Conservation (phyloP, 257 asterid genomes). For the Solanum piurae region DNA sequence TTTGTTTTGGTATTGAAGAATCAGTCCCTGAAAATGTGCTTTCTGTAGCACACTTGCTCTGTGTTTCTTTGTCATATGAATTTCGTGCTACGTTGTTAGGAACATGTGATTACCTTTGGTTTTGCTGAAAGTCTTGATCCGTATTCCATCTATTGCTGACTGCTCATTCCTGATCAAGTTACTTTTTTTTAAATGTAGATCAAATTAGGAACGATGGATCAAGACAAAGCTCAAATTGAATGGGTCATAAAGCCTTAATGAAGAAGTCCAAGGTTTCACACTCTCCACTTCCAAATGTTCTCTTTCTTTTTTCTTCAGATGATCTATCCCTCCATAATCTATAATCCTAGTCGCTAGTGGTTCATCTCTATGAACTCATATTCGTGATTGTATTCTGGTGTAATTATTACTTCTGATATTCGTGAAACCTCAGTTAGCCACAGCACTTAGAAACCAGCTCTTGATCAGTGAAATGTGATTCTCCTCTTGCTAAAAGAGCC, state of each 20-base stretch:
- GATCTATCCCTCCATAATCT: too few relatives aligned
- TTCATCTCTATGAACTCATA: too few relatives aligned
- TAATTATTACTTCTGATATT: constrained; percentile 87
- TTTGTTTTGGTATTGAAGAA: background rate
- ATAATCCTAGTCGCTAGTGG: too few relatives aligned
- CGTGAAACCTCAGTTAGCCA: constrained; percentile 90
- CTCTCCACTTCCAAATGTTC: too few relatives aligned
- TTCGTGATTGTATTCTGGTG: constrained; percentile 63
- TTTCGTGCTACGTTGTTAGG: background rate
- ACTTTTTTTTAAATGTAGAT: constrained; percentile 23
- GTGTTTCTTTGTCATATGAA: background rate
- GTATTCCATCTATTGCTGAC: background rate
- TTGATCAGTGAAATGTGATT: constrained; percentile 80
- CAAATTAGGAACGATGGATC: constrained; percentile 74
- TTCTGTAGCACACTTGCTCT: background rate
- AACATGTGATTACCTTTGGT: background rate
- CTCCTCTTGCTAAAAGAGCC: constrained; percentile 92
- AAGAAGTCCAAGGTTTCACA: too few relatives aligned
- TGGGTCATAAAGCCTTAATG: constrained; percentile 21
- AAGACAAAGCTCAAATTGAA: constrained; percentile 68
- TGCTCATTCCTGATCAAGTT: background rate
- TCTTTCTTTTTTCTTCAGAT: too few relatives aligned
- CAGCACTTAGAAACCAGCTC: constrained; percentile 99
- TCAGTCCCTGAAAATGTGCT: background rate
- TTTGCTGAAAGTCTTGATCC: background rate